Base-by-base conservation (phyloP, 176 grass and related monocot genomes). In the Dactylis glomerata region DNA sequence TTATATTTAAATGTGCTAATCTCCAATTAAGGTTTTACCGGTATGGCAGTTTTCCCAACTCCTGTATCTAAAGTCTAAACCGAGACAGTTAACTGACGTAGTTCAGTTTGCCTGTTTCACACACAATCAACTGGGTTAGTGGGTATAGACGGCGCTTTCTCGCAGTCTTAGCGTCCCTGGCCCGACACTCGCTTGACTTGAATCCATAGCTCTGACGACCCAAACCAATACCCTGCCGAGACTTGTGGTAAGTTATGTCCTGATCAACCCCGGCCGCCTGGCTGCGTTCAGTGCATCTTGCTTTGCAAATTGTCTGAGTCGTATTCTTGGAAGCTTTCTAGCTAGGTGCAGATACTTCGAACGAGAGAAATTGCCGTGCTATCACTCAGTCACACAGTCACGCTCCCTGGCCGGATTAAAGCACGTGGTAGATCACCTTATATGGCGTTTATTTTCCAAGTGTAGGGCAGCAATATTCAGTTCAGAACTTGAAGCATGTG, bases 21-120 rank as follows among this genome's bases (percentile, higher is more conserved):
- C n/a, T n/a, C n/a, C n/a, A n/a, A n/a, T n/a, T n/a, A n/a, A n/a
- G n/a, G n/a, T n/a, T n/a, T n/a, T n/a, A n/a, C n/a, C n/a, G n/a
- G n/a, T n/a, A n/a, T n/a, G n/a, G n/a, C n/a, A n/a, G n/a, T n/a
- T n/a, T n/a, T n/a, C n/a, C n/a, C n/a, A n/a, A n/a, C n/a, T n/a
- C n/a, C n/a, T n/a, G n/a, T n/a, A n/a, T n/a, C n/a, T n/a, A n/a
- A n/a, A n/a, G n/a, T n/a, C n/a, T n/a, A n/a, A n/a, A n/a, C n/a
- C n/a, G n/a, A n/a, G n/a, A n/a, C n/a, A n/a, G n/a, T n/a, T n/a
- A n/a, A n/a, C n/a, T n/a, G n/a, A n/a, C n/a, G n/a, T n/a, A n/a
- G n/a, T n/a, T n/a, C n/a, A n/a, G n/a, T n/a, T n/a, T 31, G 44
- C 40, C 16, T 47, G 41, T 82, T 82, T 77, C 86, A 77, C 86